These are phyloP conservation scores for Camelina laxa DNA, from an alignment of 345 rosid species.

Conservation along the genomic window DNA sequence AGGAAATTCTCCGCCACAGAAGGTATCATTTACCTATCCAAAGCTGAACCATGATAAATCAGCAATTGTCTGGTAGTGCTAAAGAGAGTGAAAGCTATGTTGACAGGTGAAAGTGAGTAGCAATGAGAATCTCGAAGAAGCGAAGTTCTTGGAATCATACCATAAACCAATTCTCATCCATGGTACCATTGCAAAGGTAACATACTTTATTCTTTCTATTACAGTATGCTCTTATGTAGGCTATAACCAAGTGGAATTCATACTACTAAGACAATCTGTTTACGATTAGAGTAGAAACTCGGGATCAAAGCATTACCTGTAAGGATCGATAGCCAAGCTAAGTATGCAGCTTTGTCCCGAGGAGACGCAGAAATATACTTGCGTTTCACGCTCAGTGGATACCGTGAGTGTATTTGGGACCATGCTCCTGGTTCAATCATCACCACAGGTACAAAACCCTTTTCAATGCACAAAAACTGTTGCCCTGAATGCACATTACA, in stretches of 20 bases:
- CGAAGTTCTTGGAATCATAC: slow-evolving; percentile 87
- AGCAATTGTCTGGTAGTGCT: not conserved
- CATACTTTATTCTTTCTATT: slow-evolving; percentile 27
- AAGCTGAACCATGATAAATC: slow-evolving; percentile 25
- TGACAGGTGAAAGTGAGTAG: slow-evolving; percentile 75
- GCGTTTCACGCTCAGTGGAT: slow-evolving; percentile 79
- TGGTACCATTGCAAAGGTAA: slow-evolving; percentile 72
- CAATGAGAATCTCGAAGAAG: slow-evolving; percentile 78
- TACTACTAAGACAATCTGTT: slow-evolving; percentile 3
- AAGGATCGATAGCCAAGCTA: slow-evolving; percentile 94
- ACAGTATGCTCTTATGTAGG: not conserved
- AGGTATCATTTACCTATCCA: slow-evolving; percentile 50
- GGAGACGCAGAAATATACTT: slow-evolving; percentile 93
- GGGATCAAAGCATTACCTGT: slow-evolving; percentile 88
- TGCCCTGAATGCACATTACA: slow-evolving; percentile 10
- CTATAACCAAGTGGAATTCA: slow-evolving; percentile 19
- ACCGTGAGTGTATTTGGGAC: slow-evolving; percentile 96
- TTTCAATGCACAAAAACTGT: slow-evolving; percentile 7
- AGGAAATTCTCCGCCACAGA: slow-evolving; percentile 56
- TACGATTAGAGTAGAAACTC: slow-evolving; percentile 63
- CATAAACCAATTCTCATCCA: slow-evolving; percentile 77
- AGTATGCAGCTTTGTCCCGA: slow-evolving; percentile 82
- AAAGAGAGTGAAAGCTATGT: slow-evolving; percentile 20
- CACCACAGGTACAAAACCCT: slow-evolving; percentile 63
- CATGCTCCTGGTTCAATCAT: slow-evolving; percentile 96